Evolutionary conservation across 2,329 filamentous ascomycete genomes (phyloP).

Genomic region (Pseudogymnoascus sp.): DNA sequence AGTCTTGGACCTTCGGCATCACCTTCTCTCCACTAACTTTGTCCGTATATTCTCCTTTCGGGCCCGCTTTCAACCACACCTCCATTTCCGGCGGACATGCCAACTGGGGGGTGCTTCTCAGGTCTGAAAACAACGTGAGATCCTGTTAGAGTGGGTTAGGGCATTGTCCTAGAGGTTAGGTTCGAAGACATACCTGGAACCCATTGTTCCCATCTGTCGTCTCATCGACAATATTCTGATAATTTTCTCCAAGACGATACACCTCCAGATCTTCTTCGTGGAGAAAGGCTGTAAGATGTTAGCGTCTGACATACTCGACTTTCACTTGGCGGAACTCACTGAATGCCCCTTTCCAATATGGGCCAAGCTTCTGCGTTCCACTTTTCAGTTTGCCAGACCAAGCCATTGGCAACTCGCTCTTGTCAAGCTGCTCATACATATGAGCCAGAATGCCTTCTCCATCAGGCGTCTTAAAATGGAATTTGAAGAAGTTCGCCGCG

Average conservation of each 20-base stretch:
- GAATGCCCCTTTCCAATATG: slow-evolving; percentile 46
- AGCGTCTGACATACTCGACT: slow-evolving; percentile 11
- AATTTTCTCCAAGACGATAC: background rate
- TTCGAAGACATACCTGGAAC: slow-evolving; percentile 19
- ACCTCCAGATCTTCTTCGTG: background rate
- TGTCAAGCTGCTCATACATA: slow-evolving; percentile 31
- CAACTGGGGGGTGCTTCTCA: background rate
- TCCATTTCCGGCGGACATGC: slow-evolving; percentile 5
- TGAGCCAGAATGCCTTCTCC: slow-evolving; percentile 33
- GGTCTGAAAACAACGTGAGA: slow-evolving; percentile 2
- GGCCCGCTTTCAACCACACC: background rate
- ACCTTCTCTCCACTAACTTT: background rate
- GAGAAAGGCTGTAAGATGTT: slow-evolving; percentile 17
- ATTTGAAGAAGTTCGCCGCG: slow-evolving; percentile 46
- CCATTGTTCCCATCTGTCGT: slow-evolving; percentile 18
- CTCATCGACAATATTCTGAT: slow-evolving; percentile 9
- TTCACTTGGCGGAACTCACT: slow-evolving; percentile 24
- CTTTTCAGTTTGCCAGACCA: slow-evolving; percentile 34
- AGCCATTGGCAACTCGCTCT: slow-evolving; percentile 34
- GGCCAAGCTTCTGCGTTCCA: slow-evolving; percentile 33
- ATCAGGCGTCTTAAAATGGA: slow-evolving; percentile 37
- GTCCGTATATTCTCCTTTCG: slow-evolving; percentile 5
- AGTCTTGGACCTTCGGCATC: slow-evolving; percentile 19
- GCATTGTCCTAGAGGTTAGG: background rate
- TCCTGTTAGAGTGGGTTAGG: slow-evolving; percentile 7